Evolutionary conservation across 495 filamentous ascomycete species (phyloP), one percentile per base, ranked within the genome.

Genomic region (Lichenothelia convexa): DNA sequence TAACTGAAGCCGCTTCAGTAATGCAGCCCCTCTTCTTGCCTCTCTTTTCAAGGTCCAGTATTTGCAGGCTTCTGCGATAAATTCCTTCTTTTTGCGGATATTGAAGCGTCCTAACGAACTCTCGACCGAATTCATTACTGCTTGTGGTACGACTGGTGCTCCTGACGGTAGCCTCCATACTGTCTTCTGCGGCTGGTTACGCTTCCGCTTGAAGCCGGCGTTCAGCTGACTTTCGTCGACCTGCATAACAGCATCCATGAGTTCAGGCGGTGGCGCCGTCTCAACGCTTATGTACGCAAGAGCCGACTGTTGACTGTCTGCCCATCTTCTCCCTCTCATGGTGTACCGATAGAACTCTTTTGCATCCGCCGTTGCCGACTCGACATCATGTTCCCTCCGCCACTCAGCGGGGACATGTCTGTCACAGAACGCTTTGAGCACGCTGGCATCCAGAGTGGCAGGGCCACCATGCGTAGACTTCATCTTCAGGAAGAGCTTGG

Each of bases 1-100:
- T 21, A 94, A 56, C 50, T 97, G 89, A 6, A 95, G 64, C 24
- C 89, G 73, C 58, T 93, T 93, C 34, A 99, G 65, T 29, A 95
- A 62, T 13, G 87, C 80, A 12, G 89, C 89, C 21, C 89, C 89
- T 42, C 89, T 68, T 23, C 89, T 68, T 29, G 87, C 80, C 55
- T 99, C 89, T 24, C 89, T 70, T 56, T 99, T 99, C 35, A 95
- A 60, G 0, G 89, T 95, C 89, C 89, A 99, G 56, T 94, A 99
- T 43, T 81, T 82, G 60, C 86, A 94, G 1, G 78, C 80, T 49
- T 94, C 85, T 21, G 79, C 80, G 1, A 84, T 76, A 59, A 80
- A 99, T 32, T 94, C 84, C 47, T 87, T 89, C 18, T 80, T 69
- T 46, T 89, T 87, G 21, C 73, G 72, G 40, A 95, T 74, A 15